Conservation (phyloP, 1,284 basidiomycete species). For the Ceratobasidium sp. region DNA sequence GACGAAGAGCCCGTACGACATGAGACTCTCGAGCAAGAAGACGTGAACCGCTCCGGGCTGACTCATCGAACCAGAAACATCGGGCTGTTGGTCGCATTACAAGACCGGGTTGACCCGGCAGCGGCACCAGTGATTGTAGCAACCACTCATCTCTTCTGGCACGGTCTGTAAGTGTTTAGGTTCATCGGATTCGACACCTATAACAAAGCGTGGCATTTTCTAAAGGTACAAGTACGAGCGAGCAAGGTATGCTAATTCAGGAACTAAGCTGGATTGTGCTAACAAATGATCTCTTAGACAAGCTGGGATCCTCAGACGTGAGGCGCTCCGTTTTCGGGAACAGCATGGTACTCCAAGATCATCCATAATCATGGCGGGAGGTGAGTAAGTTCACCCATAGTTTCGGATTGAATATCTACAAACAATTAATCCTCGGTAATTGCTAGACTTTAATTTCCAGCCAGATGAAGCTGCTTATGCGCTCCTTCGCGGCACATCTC, state of each 20-base stretch:
- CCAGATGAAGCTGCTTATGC: slow-evolving; percentile 89
- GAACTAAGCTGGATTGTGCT: background rate
- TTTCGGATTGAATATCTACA: slow-evolving; percentile 21
- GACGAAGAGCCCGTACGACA: slow-evolving; percentile 71
- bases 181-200: background rate
- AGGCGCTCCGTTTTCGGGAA: slow-evolving; percentile 39
- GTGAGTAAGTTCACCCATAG: slow-evolving; percentile 33
- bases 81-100: slow-evolving; percentile 78
- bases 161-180: slow-evolving; percentile 74
- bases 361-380: slow-evolving; percentile 48
- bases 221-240: slow-evolving; percentile 88
- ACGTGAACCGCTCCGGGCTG: slow-evolving; percentile 60
- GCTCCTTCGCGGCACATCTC: slow-evolving; percentile 74
- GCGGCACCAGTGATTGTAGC: slow-evolving; percentile 66
- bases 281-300: slow-evolving; percentile 64
- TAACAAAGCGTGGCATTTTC: slow-evolving; percentile 26
- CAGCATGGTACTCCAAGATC: slow-evolving; percentile 32
- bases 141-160: slow-evolving; percentile 95
- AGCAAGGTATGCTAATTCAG: slow-evolving; percentile 65
- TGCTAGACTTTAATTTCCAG: slow-evolving; percentile 91
- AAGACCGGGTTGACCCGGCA: slow-evolving; percentile 63
- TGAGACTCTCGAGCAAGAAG: slow-evolving; percentile 51
- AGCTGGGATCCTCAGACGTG: slow-evolving; percentile 62
- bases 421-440: slow-evolving; percentile 38
- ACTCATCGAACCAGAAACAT: slow-evolving; percentile 88